Conservation (phyloP, 139 green algal species). For the Ulvella scutata region DNA sequence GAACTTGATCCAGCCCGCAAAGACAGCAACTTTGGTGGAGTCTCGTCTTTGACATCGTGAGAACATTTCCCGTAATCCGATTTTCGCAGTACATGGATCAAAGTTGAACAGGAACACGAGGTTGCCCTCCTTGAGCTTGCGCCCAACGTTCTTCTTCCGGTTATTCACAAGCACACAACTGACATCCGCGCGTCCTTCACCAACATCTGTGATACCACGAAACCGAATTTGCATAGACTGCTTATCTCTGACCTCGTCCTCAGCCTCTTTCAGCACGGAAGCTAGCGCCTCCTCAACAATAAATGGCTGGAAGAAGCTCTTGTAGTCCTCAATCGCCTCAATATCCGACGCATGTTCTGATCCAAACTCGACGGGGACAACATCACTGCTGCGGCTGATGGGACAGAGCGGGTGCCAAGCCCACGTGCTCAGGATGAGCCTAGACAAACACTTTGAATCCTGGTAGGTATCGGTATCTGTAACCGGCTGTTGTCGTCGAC, state of each 20-base stretch:
- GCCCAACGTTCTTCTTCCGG: neutral
- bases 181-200: neutral
- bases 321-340: neutral
- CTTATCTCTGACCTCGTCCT: neutral
- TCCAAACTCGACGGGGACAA: neutral
- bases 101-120: neutral
- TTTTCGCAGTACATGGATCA: neutral
- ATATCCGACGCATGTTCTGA: neutral
- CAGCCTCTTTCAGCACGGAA: neutral
- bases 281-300: neutral
- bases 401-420: neutral
- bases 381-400: neutral
- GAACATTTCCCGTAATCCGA: neutral
- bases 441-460: neutral
- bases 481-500: too few relatives aligned
- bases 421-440: neutral
- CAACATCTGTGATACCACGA: neutral
- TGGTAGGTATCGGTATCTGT: neutral
- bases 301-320: neutral
- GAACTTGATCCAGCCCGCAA: neutral
- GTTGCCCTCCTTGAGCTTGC: neutral
- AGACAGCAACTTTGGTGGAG: neutral
- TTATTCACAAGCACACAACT: neutral
- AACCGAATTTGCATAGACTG: neutral
- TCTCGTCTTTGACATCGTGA: neutral